Conservation (phyloP, 257 asterid species). For the Prunella vulgaris region DNA sequence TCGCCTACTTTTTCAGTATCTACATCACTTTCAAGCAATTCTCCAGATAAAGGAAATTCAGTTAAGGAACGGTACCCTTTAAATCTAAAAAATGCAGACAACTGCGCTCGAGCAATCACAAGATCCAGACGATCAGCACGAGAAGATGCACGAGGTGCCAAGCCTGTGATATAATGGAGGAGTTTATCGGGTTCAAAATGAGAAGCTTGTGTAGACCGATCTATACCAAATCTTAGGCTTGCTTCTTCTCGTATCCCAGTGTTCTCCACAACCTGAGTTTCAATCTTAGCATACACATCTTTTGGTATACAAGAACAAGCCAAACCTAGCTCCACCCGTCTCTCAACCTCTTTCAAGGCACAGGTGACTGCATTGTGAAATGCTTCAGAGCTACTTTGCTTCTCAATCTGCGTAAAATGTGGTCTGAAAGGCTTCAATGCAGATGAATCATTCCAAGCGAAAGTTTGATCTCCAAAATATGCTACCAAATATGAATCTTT, state of each 20-base stretch:
- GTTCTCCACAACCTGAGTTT: constrained; percentile 68
- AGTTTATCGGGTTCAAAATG: constrained; percentile 68
- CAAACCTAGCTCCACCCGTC: constrained; percentile 78
- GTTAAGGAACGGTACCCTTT: constrained; percentile 55
- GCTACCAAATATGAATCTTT: constrained; percentile 86
- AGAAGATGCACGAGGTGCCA: constrained; percentile 55
- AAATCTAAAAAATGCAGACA: constrained; percentile 58
- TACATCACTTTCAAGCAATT: constrained; percentile 41
- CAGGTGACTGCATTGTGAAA: constrained; percentile 70
- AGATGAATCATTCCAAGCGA: constrained; percentile 93
- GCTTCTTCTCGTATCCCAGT: constrained; percentile 84
- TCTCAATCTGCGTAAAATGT: constrained; percentile 68
- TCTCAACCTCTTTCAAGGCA: constrained; percentile 81
- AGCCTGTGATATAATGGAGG: constrained; percentile 43
- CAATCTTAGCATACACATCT: constrained; percentile 44
- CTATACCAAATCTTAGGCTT: constrained; percentile 63
- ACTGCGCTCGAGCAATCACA: constrained; percentile 63
- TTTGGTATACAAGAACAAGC: constrained; percentile 66
- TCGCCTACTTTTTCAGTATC: constrained; percentile 21
- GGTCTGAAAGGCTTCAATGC: constrained; percentile 68
- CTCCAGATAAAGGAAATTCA: constrained; percentile 43
- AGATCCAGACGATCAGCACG: constrained; percentile 60
- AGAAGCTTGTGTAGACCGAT: constrained; percentile 46
- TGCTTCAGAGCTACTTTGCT: constrained; percentile 72
- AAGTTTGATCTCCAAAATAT: constrained; percentile 87